Evolutionary conservation across 208 protist genomes (phyloP).

Genomic region (Acanthamoeba triangularis): DNA sequence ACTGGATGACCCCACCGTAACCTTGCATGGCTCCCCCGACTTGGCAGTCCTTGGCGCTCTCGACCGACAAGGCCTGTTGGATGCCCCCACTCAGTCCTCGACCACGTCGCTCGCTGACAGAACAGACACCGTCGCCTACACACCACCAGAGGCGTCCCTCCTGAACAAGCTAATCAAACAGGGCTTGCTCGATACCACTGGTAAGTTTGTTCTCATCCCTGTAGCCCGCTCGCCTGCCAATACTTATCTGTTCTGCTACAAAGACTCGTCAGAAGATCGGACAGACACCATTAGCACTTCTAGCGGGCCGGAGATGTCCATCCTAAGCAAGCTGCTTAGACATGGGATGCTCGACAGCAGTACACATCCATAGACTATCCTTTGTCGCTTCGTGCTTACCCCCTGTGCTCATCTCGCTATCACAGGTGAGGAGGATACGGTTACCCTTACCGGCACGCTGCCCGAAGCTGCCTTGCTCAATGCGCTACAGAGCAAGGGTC

Average conservation of each 20-base stretch:
- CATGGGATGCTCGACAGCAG: background rate
- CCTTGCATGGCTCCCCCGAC: background rate
- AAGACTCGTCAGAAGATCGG: background rate
- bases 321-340: background rate
- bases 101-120: background rate
- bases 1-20: background rate
- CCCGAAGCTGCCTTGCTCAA: background rate
- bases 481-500: background rate
- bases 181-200: slow-evolving; percentile 14
- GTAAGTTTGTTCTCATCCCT: background rate
- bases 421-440: background rate
- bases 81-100: background rate
- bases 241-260: background rate
- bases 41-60: background rate
- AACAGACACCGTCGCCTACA: background rate
- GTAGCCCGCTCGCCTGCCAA: background rate
- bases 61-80: background rate
- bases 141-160: background rate
- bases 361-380: background rate
- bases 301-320: background rate
- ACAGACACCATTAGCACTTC: background rate
- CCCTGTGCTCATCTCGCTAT: background rate
- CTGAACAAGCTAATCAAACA: background rate
- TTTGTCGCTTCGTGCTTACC: background rate
- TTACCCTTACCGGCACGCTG: background rate